Conservation (phyloP, 305 asterid species). For the Euphrasia arctica region DNA sequence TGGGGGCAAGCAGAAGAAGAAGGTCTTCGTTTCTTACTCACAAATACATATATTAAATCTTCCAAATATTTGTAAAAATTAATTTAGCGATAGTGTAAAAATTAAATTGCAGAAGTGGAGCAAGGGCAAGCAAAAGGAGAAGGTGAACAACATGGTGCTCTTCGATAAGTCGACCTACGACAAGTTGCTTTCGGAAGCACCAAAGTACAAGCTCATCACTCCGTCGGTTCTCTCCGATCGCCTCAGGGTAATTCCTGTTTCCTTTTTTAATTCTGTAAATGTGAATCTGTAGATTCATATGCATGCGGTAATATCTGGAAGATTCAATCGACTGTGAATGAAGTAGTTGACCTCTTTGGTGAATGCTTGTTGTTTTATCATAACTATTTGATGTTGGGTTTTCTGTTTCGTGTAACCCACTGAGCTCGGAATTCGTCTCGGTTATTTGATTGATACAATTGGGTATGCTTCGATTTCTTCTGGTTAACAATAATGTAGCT, state of each 20-base stretch:
- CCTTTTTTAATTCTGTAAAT: neutral
- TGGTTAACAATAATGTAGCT: too few relatives aligned
- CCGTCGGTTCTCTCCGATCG: slow-evolving; percentile 62
- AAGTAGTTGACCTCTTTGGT: too few relatives aligned
- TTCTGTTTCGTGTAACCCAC: too few relatives aligned
- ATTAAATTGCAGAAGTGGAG: slow-evolving; percentile 62
- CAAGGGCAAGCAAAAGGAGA: slow-evolving; percentile 70
- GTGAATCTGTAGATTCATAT: neutral
- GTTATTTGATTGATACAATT: neutral
- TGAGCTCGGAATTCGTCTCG: too few relatives aligned
- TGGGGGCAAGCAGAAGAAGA: slow-evolving; percentile 65
- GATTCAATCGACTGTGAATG: neutral
- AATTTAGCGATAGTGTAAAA: neutral
- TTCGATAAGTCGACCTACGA: slow-evolving; percentile 58
- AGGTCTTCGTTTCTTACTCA: slow-evolving; percentile 25
- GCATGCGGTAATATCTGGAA: neutral
- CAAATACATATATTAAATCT: too few relatives aligned
- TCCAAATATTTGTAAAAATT: neutral
- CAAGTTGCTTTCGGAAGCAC: slow-evolving; percentile 52
- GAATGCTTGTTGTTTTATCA: too few relatives aligned
- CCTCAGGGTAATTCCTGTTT: slow-evolving; percentile 38
- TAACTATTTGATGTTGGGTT: too few relatives aligned
- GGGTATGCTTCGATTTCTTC: too few relatives aligned
- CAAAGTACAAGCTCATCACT: slow-evolving; percentile 59
- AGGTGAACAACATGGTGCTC: slow-evolving; percentile 58